These are phyloP conservation scores for Thielaviopsis musarum DNA, from an alignment of 2,329 filamentous ascomycete genomes.

Conservation along the genomic window DNA sequence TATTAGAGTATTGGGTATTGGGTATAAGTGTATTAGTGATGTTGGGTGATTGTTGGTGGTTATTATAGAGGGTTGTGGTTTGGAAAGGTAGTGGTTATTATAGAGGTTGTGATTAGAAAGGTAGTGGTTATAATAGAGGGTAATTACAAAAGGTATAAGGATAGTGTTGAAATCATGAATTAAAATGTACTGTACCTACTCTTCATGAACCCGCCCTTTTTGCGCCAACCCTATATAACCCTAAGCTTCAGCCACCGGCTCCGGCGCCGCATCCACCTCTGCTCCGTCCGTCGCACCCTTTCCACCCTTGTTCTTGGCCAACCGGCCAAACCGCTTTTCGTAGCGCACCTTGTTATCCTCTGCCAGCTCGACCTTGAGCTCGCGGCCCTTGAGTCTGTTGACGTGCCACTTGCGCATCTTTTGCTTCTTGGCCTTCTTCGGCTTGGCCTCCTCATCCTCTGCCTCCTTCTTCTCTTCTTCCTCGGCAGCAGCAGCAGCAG, in stretches of 20 bases:
- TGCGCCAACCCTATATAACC: not conserved
- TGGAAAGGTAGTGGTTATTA: too few relatives aligned
- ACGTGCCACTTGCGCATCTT: constrained; percentile 65
- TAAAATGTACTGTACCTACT: too few relatives aligned
- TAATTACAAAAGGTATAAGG: too few relatives aligned
- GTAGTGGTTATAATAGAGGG: too few relatives aligned
- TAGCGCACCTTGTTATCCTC: constrained; percentile 82
- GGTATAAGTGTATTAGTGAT: too few relatives aligned
- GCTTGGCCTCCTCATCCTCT: constrained; percentile 24
- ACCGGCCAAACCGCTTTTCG: constrained; percentile 83
- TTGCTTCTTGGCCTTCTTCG: constrained; percentile 29
- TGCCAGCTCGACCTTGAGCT: constrained; percentile 78
- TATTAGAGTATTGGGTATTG: constrained; percentile 27
- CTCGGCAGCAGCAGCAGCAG: constrained; percentile 24
- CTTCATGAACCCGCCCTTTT: too few relatives aligned
- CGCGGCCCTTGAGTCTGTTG: constrained; percentile 63
- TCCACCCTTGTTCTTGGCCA: constrained; percentile 27
- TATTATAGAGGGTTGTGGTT: too few relatives aligned
- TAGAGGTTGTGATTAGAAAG: too few relatives aligned
- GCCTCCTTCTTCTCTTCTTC: constrained; percentile 26
- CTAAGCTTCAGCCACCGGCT: constrained; percentile 22
- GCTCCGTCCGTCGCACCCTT: constrained; percentile 11
- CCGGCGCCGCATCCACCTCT: constrained; percentile 22
- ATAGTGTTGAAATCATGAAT: too few relatives aligned
- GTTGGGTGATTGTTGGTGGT: too few relatives aligned